Evolutionary conservation across 2,329 filamentous ascomycete species (phyloP), one percentile per base, ranked within the genome.

Genomic region (Ascocoryne sarcoides): DNA sequence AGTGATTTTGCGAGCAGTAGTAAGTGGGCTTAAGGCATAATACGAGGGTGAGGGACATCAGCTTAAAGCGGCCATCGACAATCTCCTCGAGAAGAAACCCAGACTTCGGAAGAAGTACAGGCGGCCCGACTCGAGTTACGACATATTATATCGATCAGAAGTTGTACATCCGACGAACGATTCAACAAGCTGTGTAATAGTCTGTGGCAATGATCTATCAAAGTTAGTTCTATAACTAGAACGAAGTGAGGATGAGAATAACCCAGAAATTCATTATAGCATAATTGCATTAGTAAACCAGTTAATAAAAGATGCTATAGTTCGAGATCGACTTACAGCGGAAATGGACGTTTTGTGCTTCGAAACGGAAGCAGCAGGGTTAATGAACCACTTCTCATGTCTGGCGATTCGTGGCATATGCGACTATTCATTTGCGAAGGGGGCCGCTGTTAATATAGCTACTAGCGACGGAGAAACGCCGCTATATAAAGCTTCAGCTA

Each of bases 361-460:
- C 35, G 61, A 62, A 38, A 62, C n/a, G n/a, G n/a, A n/a, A n/a
- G n/a, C n/a, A n/a, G n/a, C n/a, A n/a, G n/a, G n/a, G n/a, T n/a
- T n/a, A 4, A 53, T 54, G 50, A 57, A 61, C 30, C 36, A 53
- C 31, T 53, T 59, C 7, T 55, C 51, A 0, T 58, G 48, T 16
- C 43, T 59, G 2, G 56, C 60, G 4, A 55, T 64, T 30, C 51
- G 59, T 4, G 60, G 60, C 1, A 57, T 62, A 16, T 58, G 56
- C 39, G 59, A 64, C 47, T 64, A 64, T 23, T 51, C 59, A 0
- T 60, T 63, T 33, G n/a, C n/a, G n/a, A n/a, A n/a, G n/a, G n/a
- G n/a, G n/a, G n/a, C n/a, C 30, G 30, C 33, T 3, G 4, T 21
- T 8, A 18, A 34, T 2, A 17, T 19, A 17, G 18, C 10, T 10